A percentile compares a stretch with the other conserved stretches of the same genome.
phyloP scores from a whole-genome alignment of 345 rosid genomes.

The Arabis hirsuta region DNA sequence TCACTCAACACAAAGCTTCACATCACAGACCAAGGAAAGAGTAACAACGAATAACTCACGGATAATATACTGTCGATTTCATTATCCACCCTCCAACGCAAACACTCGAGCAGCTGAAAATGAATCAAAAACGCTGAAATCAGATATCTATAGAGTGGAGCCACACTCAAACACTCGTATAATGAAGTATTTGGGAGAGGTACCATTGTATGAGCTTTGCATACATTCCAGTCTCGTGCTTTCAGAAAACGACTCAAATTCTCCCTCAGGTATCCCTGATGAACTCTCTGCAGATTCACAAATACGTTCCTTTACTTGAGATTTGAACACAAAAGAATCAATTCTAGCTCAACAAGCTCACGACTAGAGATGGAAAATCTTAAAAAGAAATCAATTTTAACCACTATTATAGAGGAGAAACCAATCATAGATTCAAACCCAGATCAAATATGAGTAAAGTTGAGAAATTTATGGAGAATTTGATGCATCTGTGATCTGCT shows the following conservation, averaged over 20 bases:
- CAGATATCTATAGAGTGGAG: conserved; percentile 7
- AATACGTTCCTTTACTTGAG: not conserved
- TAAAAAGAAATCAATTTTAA: not conserved
- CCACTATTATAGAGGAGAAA: not conserved
- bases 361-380: not conserved
- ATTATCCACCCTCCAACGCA: conserved; percentile 88
- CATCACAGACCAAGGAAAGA: conserved; percentile 2
- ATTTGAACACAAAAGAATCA: not conserved
- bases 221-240: conserved; percentile 91
- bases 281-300: conserved; percentile 64
- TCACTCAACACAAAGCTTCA: conserved; percentile 10
- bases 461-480: not conserved
- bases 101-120: conserved; percentile 80
- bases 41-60: conserved; percentile 50
- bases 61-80: conserved; percentile 76
- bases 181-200: conserved; percentile 28
- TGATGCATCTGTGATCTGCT: conserved; percentile 31
- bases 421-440: conserved; percentile 11
- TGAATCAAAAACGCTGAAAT: conserved; percentile 5
- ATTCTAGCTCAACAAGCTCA: conserved; percentile 2
- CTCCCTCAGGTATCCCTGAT: conserved; percentile 78
- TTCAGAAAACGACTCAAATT: conserved; percentile 77
- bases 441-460: conserved; percentile 6
- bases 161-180: conserved; percentile 4
- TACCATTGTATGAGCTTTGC: conserved; percentile 88